phyloP scores from a whole-genome alignment of 805 yeast genomes.

The Wickerhamiella kazuoi region DNA sequence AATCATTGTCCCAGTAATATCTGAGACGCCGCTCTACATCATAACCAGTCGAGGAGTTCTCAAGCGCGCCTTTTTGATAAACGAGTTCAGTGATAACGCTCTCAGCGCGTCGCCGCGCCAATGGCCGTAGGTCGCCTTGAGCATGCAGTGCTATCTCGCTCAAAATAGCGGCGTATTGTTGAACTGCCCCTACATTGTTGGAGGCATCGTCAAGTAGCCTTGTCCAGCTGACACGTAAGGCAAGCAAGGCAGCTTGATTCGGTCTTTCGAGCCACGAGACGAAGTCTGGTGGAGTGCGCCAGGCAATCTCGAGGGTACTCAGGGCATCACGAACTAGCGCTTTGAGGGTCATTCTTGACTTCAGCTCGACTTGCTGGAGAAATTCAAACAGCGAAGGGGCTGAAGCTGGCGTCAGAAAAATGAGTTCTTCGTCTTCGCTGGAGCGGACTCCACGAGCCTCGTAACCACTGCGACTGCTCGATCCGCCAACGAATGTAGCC shows the following conservation, averaged over 20 bases:
- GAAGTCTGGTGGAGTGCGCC: constrained; percentile 13
- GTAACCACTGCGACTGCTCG: constrained; percentile 9
- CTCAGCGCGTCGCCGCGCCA: constrained; percentile 33
- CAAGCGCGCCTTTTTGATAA: constrained; percentile 34
- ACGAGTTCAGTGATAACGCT: constrained; percentile 48
- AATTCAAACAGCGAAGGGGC: constrained; percentile 38
- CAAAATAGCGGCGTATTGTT: neutral
- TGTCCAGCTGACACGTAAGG: constrained; percentile 6
- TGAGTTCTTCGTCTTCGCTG: constrained; percentile 44
- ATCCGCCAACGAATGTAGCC: neutral
- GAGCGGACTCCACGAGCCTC: constrained; percentile 35
- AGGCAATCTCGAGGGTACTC: constrained; percentile 8
- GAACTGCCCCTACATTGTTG: neutral
- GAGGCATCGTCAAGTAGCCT: constrained; percentile 8
- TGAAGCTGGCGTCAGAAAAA: constrained; percentile 23
- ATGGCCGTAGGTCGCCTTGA: constrained; percentile 14
- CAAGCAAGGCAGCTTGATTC: constrained; percentile 28
- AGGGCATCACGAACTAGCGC: constrained; percentile 20
- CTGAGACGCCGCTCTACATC: constrained; percentile 38
- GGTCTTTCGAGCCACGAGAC: constrained; percentile 29
- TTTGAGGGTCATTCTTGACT: constrained; percentile 34
- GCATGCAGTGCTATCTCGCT: constrained; percentile 20
- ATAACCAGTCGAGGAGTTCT: constrained; percentile 15
- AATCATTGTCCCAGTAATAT: constrained; percentile 25
- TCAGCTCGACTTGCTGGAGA: constrained; percentile 40